phyloP scores from a whole-genome alignment of 805 yeast species.

The Huiozyma sinensis region DNA sequence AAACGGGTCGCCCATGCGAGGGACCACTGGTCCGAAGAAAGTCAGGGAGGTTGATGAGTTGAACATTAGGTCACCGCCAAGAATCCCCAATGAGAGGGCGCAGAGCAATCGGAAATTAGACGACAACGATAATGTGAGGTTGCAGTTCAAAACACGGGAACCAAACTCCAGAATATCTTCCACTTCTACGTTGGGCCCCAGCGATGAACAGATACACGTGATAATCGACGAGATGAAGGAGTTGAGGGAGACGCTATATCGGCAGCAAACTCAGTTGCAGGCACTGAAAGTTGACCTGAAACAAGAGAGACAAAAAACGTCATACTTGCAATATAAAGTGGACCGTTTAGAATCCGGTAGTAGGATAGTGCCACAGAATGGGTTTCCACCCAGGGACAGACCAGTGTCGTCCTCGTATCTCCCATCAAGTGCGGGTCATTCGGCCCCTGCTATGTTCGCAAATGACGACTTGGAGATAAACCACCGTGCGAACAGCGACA shows the following conservation, averaged over 20 bases:
- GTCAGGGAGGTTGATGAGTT: not conserved
- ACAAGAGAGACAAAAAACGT: constrained; percentile 7
- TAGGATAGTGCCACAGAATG: not conserved
- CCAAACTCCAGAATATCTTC: not conserved
- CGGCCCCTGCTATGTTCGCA: too few species aligned
- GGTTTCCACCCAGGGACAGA: not conserved
- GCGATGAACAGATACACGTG: not conserved
- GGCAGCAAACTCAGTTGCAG: constrained; percentile 16
- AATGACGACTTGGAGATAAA: too few species aligned
- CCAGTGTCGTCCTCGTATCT: not conserved
- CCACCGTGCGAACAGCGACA: not conserved
- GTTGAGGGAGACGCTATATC: constrained; percentile 11
- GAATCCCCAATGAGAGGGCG: not conserved
- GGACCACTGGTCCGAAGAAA: not conserved
- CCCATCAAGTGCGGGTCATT: too few species aligned
- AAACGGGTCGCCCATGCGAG: not conserved
- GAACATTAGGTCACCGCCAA: constrained; percentile 1
- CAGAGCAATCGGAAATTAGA: not conserved
- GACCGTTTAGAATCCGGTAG: constrained; percentile 6
- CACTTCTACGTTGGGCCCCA: not conserved
- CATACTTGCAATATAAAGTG: constrained; percentile 10
- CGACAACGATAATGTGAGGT: constrained; percentile 1
- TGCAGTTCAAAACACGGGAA: constrained; percentile 2
- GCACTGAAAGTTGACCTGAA: constrained; percentile 11
- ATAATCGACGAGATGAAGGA: constrained; percentile 11